Evolutionary conservation across 371 early-diverging fungal genomes (phyloP).

Genomic region (Racocetra persica): DNA sequence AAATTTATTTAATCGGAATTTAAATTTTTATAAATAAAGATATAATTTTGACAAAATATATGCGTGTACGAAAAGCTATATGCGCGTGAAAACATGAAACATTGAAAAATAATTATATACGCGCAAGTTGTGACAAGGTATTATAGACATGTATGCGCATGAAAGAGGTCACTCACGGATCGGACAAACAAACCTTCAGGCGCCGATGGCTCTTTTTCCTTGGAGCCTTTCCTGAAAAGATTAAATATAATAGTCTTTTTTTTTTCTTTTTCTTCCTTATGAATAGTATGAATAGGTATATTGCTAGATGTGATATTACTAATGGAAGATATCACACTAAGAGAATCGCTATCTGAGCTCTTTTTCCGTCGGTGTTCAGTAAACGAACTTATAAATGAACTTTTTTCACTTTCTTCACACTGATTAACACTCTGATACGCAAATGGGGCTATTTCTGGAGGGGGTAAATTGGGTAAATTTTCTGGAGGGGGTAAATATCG

Average conservation of each 20-base stretch:
- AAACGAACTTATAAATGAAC: background rate
- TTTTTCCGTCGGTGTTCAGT: constrained; percentile 31
- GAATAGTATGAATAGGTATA: no score
- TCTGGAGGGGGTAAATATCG: no score
- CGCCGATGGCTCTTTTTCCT: constrained; percentile 26
- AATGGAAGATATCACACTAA: background rate
- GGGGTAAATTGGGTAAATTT: no score
- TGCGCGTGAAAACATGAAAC: background rate
- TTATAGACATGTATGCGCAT: background rate
- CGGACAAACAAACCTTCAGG: constrained; percentile 39
- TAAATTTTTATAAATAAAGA: background rate
- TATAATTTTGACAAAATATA: background rate
- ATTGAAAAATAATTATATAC: background rate
- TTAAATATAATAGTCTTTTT: constrained; percentile 25
- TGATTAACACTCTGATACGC: constrained; percentile 8
- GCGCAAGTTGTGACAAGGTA: background rate
- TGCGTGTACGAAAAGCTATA: background rate
- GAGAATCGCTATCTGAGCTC: constrained; percentile 41
- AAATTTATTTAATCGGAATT: background rate
- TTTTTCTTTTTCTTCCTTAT: constrained; percentile 30
- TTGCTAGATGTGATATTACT: background rate
- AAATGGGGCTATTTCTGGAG: constrained; percentile 42
- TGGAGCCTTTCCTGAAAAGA: constrained; percentile 19
- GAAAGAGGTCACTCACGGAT: background rate
- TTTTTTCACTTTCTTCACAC: background rate